These are phyloP conservation scores for Tetrahymena elliotti DNA, from an alignment of 73 alveolate genomes.

Conservation along the genomic window DNA sequence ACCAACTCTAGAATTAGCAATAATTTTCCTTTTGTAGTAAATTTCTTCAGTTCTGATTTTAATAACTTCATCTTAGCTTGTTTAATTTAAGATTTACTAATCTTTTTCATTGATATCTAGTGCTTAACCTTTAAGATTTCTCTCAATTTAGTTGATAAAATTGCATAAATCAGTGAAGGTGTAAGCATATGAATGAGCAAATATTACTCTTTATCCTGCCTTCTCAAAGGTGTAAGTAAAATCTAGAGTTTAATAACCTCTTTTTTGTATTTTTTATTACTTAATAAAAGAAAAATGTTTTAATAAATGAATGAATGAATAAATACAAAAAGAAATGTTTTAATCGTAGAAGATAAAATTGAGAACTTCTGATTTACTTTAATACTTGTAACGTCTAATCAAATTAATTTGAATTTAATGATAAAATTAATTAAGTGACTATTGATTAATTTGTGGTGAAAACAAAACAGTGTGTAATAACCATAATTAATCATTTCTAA, in stretches of 20 bases:
- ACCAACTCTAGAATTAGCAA: background rate
- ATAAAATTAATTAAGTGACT: too few species aligned
- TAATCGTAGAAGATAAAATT: background rate
- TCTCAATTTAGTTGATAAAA: conserved; percentile 52
- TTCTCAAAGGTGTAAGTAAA: background rate
- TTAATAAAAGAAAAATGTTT: background rate
- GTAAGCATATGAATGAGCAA: conserved; percentile 83
- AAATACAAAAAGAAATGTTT: background rate
- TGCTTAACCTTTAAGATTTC: conserved; percentile 35
- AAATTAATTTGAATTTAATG: too few species aligned
- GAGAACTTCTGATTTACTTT: background rate
- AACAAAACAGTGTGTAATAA: too few species aligned
- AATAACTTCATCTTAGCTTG: background rate
- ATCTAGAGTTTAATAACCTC: background rate
- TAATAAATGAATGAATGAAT: too few species aligned
- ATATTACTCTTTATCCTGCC: background rate
- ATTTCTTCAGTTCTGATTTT: background rate
- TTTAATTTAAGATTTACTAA: background rate
- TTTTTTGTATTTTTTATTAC: background rate
- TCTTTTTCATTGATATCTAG: background rate
- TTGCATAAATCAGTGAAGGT: conserved; percentile 76
- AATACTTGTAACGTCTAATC: background rate
- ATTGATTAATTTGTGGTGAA: background rate
- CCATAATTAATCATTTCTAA: too few species aligned
- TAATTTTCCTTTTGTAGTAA: background rate